Conservation (phyloP, 208 protist species). For the Trichomonas vaginalis region DNA sequence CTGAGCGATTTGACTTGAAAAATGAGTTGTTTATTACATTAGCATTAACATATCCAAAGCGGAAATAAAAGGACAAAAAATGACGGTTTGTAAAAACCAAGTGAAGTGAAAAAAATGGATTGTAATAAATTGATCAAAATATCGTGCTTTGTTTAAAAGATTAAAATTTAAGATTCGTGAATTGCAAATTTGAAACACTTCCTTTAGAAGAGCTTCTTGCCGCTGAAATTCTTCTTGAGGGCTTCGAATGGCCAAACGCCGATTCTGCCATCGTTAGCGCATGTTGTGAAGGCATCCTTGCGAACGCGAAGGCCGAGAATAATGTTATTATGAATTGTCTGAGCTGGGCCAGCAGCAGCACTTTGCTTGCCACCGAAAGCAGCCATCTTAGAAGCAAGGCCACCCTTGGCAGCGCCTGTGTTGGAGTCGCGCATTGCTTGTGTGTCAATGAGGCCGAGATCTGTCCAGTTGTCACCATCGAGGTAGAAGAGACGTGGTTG, state of each 20-base stretch:
- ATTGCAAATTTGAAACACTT: not conserved
- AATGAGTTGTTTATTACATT: too few species aligned
- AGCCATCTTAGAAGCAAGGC: not conserved
- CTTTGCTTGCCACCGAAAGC: not conserved
- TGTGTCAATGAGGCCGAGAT: not conserved
- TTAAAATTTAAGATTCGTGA: too few species aligned
- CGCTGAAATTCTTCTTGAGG: not conserved
- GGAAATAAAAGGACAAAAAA: too few species aligned
- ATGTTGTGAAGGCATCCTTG: not conserved
- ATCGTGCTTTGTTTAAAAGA: too few species aligned
- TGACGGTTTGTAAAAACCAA: too few species aligned
- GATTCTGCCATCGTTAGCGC: not conserved
- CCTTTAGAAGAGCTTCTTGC: not conserved
- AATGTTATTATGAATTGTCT: not conserved
- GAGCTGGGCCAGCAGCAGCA: not conserved
- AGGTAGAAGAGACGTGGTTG: constrained; percentile 29
- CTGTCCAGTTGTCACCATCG: not conserved
- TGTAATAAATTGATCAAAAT: too few species aligned
- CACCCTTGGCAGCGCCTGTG: not conserved
- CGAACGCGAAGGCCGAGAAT: not conserved
- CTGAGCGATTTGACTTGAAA: too few species aligned
- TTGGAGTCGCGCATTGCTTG: not conserved
- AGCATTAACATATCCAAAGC: too few species aligned
- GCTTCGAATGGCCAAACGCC: not conserved
- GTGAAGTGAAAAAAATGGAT: too few species aligned